A percentile compares a stretch with the other conserved stretches of the same genome.
Conservation (phyloP, 257 asterid species). For the Coffea canephora region DNA sequence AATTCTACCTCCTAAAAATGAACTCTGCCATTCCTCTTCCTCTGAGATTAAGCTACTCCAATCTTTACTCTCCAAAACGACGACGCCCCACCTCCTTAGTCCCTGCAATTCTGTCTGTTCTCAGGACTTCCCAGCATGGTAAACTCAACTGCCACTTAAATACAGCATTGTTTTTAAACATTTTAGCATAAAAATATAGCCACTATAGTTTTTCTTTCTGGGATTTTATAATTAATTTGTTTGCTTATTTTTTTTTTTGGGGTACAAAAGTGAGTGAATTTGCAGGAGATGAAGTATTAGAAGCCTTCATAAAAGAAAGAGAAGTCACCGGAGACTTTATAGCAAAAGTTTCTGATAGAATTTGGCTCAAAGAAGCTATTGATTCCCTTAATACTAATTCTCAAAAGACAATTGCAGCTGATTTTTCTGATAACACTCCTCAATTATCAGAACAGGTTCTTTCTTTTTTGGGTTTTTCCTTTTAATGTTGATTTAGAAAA, state of each 20-base stretch:
- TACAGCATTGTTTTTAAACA: background rate
- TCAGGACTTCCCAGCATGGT: conserved; percentile 63
- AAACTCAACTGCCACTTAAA: conserved; percentile 10
- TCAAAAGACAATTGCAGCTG: conserved; percentile 24
- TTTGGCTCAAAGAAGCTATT: conserved; percentile 44
- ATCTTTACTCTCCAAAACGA: conserved; percentile 21
- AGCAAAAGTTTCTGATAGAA: conserved; percentile 59
- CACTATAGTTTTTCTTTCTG: background rate
- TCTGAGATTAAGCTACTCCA: conserved; percentile 1
- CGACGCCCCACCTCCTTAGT: conserved; percentile 36
- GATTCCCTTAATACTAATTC: conserved; percentile 21
- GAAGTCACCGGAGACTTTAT: conserved; percentile 68
- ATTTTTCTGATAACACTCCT: conserved; percentile 10
- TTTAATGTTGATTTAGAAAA: background rate
- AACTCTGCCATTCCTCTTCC: conserved; percentile 14
- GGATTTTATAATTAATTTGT: background rate
- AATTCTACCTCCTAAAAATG: conserved; percentile 8
- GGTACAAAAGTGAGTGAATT: conserved; percentile 40
- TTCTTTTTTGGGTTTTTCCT: background rate
- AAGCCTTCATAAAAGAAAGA: conserved; percentile 68
- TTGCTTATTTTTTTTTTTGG: background rate
- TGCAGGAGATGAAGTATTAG: conserved; percentile 57
- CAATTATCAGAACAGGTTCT: conserved; percentile 45
- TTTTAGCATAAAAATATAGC: background rate
- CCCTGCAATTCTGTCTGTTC: conserved; percentile 45